Evolutionary conservation across 805 yeast genomes (phyloP), one percentile per base, ranked within the genome.

Genomic region (Debaryomyces hansenii): DNA sequence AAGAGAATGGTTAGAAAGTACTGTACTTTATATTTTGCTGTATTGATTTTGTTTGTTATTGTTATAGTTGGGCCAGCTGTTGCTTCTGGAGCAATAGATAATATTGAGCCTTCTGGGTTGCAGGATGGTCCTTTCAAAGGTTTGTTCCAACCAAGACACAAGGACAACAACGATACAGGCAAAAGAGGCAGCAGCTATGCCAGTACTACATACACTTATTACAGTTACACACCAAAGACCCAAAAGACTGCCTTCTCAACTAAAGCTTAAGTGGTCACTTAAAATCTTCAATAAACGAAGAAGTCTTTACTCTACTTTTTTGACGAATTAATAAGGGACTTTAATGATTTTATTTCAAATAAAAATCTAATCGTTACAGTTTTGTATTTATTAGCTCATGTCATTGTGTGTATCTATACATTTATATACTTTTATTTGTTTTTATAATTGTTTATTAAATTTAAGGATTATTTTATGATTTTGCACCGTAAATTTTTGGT

Each of bases 1-100:
- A 90, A 87, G 86, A 85, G 99, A 77, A 92, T 94, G 96, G 96
- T 94, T 32, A 84, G 87, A 72, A 90, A 90, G 73, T 94, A 94
- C 78, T 84, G 95, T 52, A 70, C 87, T 9, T 75, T 95, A 66
- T 94, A 84, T 80, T 83, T 89, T 60, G 58, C 72, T 47, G 73
- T 94, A 51, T 72, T 95, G 59, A 64, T 81, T 41, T 62, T 90
- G 49, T 90, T 90, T 59, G 81, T 83, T 54, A 85, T 79, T 40
- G 70, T 92, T 67, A 84, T 94, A 62, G 85, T 84, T 53, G 97
- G 94, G 38, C 99, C 99, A 54, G 96, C 96, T 31, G 85, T 80
- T 53, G 98, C 92, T 21, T 81, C 89, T 40, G 70, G 79, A 45
- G 72, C 77, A 41, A 49, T 78, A 45, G 16, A 4, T 31, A 4